These are phyloP conservation scores for Fusarium phyllophilum DNA, from an alignment of 2,329 filamentous ascomycete species.

Conservation along the genomic window DNA sequence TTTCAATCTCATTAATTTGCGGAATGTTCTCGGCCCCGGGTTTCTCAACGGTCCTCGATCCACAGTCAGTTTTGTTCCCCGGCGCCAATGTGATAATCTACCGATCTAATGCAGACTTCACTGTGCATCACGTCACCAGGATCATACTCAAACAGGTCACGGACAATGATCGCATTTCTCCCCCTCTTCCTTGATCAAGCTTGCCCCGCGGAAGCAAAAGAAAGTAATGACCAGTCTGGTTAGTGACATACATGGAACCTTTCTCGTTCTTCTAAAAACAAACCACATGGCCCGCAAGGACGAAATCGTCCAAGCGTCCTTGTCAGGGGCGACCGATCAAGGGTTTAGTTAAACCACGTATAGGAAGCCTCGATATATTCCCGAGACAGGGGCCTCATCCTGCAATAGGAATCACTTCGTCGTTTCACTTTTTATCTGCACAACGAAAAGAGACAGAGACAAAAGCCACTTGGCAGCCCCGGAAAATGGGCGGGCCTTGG, in stretches of 20 bases:
- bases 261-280: slow-evolving; percentile 7
- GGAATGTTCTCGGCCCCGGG: slow-evolving; percentile 2
- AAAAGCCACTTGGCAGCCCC: background rate
- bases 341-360: slow-evolving; percentile 37
- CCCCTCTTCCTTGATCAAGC: background rate
- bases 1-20: slow-evolving; percentile 12
- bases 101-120: background rate
- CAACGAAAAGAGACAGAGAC: background rate
- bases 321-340: slow-evolving; percentile 6
- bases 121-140: background rate
- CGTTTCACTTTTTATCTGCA: slow-evolving; percentile 26
- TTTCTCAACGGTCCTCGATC: background rate
- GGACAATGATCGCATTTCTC: background rate
- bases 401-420: slow-evolving; percentile 3
- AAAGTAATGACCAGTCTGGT: background rate
- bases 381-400: slow-evolving; percentile 17
- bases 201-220: background rate
- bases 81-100: slow-evolving; percentile 1
- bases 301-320: slow-evolving; percentile 8
- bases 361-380: slow-evolving; percentile 29
- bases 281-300: slow-evolving; percentile 36
- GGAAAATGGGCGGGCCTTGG: background rate
- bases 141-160: slow-evolving; percentile 3
- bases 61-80: slow-evolving; percentile 5
- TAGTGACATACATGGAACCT: background rate